These are phyloP conservation scores for Ceratonia siliqua DNA, from an alignment of 306 rosid species.

Conservation along the genomic window DNA sequence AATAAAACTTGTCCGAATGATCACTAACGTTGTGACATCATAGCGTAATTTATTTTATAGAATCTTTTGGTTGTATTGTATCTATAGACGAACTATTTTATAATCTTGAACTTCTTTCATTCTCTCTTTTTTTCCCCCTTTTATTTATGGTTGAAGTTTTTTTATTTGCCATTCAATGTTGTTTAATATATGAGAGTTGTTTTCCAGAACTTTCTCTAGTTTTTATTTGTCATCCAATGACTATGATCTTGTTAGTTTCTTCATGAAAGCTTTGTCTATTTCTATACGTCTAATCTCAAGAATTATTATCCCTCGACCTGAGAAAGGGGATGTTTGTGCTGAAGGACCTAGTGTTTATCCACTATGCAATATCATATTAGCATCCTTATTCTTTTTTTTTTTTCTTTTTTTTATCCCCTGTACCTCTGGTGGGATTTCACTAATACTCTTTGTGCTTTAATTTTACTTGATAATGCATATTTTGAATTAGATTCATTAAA, in stretches of 20 bases:
- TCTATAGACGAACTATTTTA: neutral
- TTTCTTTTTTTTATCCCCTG: conserved; percentile 15
- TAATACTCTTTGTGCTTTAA: neutral
- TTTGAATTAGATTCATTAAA: neutral
- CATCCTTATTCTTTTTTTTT: neutral
- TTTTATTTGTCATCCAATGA: conserved; percentile 6
- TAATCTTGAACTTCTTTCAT: conserved; percentile 7
- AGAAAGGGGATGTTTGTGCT: neutral
- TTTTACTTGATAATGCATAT: neutral
- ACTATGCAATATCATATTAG: neutral
- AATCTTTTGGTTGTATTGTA: neutral
- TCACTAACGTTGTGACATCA: neutral
- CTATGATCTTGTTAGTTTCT: neutral
- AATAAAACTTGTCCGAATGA: neutral
- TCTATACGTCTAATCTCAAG: neutral
- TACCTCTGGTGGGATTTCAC: neutral
- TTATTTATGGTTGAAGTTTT: neutral
- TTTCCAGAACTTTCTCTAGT: neutral
- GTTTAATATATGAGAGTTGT: neutral
- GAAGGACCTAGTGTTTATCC: conserved; percentile 1
- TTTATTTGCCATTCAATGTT: neutral
- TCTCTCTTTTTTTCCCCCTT: neutral
- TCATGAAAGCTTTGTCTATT: conserved; percentile 15
- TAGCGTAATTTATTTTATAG: neutral
- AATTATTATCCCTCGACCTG: conserved; percentile 13